These are phyloP conservation scores for Triangularia setosa DNA, from an alignment of 2,329 filamentous ascomycete species.

Conservation along the genomic window DNA sequence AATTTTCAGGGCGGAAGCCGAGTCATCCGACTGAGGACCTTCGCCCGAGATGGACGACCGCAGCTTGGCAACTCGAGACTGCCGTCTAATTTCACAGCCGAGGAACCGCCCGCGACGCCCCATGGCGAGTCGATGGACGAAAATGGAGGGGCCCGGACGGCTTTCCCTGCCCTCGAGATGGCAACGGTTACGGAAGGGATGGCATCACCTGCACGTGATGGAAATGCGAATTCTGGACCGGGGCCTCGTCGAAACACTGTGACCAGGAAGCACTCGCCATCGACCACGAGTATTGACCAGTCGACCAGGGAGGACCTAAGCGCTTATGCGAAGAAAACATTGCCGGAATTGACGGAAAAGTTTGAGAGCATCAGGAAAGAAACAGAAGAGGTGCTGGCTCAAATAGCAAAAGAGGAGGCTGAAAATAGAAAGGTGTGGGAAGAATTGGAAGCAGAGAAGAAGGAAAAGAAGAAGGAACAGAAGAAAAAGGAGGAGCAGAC, in stretches of 20 bases:
- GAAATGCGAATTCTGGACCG: constrained; percentile 39
- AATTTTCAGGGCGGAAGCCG: constrained; percentile 90
- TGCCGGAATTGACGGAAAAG: constrained; percentile 75
- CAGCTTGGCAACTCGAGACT: constrained; percentile 53
- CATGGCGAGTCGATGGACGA: constrained; percentile 47
- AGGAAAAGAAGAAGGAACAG: constrained; percentile 69
- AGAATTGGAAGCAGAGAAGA: constrained; percentile 71
- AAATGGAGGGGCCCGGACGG: constrained; percentile 43
- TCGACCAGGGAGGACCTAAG: constrained; percentile 39
- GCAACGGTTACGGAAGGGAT: constrained; percentile 59
- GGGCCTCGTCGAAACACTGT: constrained; percentile 60
- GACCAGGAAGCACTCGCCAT: constrained; percentile 73
- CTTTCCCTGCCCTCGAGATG: constrained; percentile 58
- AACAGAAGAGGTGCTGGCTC: constrained; percentile 70
- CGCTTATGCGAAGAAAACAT: constrained; percentile 59
- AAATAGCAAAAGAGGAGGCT: constrained; percentile 67
- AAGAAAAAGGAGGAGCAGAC: constrained; percentile 92
- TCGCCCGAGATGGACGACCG: constrained; percentile 60
- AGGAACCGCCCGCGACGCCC: constrained; percentile 43
- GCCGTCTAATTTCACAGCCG: constrained; percentile 52
- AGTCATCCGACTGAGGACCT: constrained; percentile 79
- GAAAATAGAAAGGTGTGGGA: constrained; percentile 64
- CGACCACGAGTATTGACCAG: constrained; percentile 55
- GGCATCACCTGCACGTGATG: constrained; percentile 62
- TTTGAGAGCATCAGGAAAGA: constrained; percentile 79